These are phyloP conservation scores for Penicillium sp. DNA, from an alignment of 2,329 filamentous ascomycete species.

Conservation along the genomic window DNA sequence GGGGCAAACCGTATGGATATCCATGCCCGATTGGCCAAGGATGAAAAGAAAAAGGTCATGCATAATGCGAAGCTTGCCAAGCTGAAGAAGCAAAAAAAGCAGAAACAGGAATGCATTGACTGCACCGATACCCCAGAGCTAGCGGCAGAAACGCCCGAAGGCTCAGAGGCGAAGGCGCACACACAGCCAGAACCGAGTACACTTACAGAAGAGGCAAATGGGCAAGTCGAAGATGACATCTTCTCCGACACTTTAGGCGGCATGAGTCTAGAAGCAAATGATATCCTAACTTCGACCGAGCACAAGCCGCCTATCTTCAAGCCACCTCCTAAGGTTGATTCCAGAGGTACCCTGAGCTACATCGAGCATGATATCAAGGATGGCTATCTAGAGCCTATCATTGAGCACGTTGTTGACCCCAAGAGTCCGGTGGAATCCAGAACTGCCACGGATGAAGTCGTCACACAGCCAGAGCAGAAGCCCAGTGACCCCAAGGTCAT, in stretches of 20 bases:
- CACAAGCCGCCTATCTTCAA: slow-evolving; percentile 1
- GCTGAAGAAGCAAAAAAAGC: slow-evolving; percentile 84
- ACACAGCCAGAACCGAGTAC: slow-evolving; percentile 1
- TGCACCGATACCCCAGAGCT: slow-evolving; percentile 19
- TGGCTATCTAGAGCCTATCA: slow-evolving; percentile 45
- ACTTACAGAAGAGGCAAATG: slow-evolving; percentile 10
- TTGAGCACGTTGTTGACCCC: slow-evolving; percentile 36
- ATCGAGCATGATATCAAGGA: slow-evolving; percentile 49
- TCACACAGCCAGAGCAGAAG: slow-evolving; percentile 7
- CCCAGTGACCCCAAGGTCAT: slow-evolving; percentile 57
- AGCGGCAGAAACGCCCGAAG: slow-evolving; percentile 5
- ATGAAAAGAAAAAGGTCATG: slow-evolving; percentile 67
- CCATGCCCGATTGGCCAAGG: slow-evolving; percentile 73
- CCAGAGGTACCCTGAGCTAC: slow-evolving; percentile 42
- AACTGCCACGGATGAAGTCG: slow-evolving; percentile 1
- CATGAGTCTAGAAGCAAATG: slow-evolving; percentile 34
- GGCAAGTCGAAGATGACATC: slow-evolving; percentile 27
- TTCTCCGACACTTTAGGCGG: slow-evolving; percentile 38
- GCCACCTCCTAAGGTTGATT: slow-evolving; percentile 18
- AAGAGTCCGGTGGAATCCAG: slow-evolving; percentile 4
- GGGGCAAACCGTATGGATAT: slow-evolving; percentile 84
- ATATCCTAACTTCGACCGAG: slow-evolving; percentile 20
- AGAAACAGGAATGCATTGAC: slow-evolving; percentile 58
- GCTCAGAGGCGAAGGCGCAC: slow-evolving; percentile 3
- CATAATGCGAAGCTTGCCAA: slow-evolving; percentile 44